Percentiles rank a stretch among this genome's conserved stretches.
phyloP scores from a whole-genome alignment of 768 basidiomycete genomes.

The Botryobasidium botryosum region DNA sequence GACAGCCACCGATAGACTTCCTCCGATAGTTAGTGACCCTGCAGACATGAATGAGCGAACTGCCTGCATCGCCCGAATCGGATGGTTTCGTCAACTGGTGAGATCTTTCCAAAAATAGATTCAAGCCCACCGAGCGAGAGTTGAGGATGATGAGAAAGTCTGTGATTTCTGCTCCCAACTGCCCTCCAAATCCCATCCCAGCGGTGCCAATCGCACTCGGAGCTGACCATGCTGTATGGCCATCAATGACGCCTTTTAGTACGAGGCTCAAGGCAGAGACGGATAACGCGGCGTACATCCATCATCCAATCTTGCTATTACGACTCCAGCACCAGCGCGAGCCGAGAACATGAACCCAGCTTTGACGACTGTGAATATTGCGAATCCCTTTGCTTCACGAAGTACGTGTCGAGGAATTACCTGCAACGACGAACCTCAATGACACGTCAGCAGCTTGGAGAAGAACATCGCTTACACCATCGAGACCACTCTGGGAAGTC shows the following conservation, averaged over 20 bases:
- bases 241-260: neutral
- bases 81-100: constrained; percentile 14
- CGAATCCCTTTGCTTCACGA: constrained; percentile 54
- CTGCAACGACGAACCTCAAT: constrained; percentile 17
- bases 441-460: neutral
- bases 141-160: constrained; percentile 87
- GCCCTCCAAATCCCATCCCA: constrained; percentile 72
- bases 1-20: constrained; percentile 59
- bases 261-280: too few species aligned
- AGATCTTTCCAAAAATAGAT: constrained; percentile 17
- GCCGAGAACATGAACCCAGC: constrained; percentile 25
- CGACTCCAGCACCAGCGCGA: constrained; percentile 64
- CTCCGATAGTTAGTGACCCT: constrained; percentile 78
- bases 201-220: constrained; percentile 91
- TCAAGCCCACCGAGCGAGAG: constrained; percentile 53
- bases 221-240: constrained; percentile 62
- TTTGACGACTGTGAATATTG: constrained; percentile 81
- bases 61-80: too few species aligned
- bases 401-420: constrained; percentile 40
- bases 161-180: constrained; percentile 50
- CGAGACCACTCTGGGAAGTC: constrained; percentile 62
- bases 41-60: constrained; percentile 83
- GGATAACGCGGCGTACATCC: constrained; percentile 42
- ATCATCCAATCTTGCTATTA: constrained; percentile 67
- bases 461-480: constrained; percentile 33